Conservation (phyloP, 1,284 basidiomycete genomes). For the Vanrija humicola region DNA sequence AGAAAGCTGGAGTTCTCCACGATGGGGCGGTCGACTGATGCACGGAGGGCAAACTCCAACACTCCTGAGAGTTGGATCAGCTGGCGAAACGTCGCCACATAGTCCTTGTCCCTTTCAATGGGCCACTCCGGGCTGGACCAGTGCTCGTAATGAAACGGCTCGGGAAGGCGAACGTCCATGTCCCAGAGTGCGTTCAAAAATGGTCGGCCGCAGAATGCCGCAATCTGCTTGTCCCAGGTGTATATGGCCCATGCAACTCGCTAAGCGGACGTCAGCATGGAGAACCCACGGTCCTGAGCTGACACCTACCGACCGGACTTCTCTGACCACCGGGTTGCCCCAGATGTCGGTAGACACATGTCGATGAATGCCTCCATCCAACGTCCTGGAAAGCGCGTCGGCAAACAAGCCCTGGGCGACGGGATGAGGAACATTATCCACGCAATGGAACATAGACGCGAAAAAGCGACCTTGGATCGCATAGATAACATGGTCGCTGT, state of each 20-base stretch:
- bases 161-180: conserved; percentile 13
- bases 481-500: conserved; percentile 16
- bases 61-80: conserved; percentile 6
- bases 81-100: conserved; percentile 10
- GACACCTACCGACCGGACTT: conserved; percentile 6
- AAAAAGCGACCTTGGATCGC: conserved; percentile 18
- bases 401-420: conserved; percentile 14
- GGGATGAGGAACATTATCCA: conserved; percentile 20
- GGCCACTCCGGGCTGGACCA: neutral
- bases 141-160: conserved; percentile 5
- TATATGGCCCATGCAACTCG: conserved; percentile 15
- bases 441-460: conserved; percentile 17
- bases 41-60: conserved; percentile 9
- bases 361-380: conserved; percentile 14
- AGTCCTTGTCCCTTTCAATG: neutral
- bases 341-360: conserved; percentile 1
- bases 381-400: conserved; percentile 6
- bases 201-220: conserved; percentile 13
- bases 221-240: conserved; percentile 15
- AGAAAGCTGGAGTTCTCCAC: conserved; percentile 10
- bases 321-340: conserved; percentile 3
- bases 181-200: conserved; percentile 11
- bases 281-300: neutral
- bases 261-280: neutral
- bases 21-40: conserved; percentile 8